Base-by-base conservation (phyloP, 768 basidiomycete genomes). In the Tricholoma bakamatsutake region DNA sequence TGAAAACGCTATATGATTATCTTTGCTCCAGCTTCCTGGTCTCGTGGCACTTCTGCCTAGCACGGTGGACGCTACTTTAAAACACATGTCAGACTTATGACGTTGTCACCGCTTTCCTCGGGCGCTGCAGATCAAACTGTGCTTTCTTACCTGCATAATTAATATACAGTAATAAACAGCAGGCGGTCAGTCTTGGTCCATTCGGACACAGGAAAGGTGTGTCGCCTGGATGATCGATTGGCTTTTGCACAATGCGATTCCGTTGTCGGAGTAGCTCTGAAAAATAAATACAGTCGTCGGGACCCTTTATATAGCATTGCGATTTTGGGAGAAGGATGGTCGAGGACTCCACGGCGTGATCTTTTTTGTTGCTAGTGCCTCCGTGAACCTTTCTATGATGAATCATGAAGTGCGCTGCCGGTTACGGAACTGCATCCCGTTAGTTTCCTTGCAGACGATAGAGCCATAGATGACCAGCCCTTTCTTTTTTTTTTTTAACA, bases 131-230 rank as follows among this genome's bases (percentile, higher is more conserved):
- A 12, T 56, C 58, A 5, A 61, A 75, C 53, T 49, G 60, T 18
- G 64, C 71, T n/a, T 73, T 71, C 5, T 28, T 75, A 4, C 73
- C 73, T n/a, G n/a, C n/a, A n/a, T n/a, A n/a, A n/a, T n/a, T n/a
- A n/a, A n/a, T n/a, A n/a, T n/a, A n/a, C n/a, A n/a, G n/a, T n/a
- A n/a, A n/a, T n/a, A n/a, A n/a, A n/a, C n/a, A n/a, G n/a, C n/a
- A n/a, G n/a, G n/a, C n/a, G n/a, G n/a, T n/a, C n/a, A 77, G 76
- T 59, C 51, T 72, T 11, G 74, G 75, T 10, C 61, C 55, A 5
- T 69, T 73, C 28, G 6, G n/a, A 5, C 12, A n/a, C 15, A n/a
- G n/a, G 37, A 54, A 57, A 2, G 33, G 39, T 1, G 27, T 34
- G 34, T 35, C 42, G 31, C 47, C 12, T 11, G 24, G 21, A 9